Conservation (phyloP, 345 rosid species). For the Ceriops tagal region DNA sequence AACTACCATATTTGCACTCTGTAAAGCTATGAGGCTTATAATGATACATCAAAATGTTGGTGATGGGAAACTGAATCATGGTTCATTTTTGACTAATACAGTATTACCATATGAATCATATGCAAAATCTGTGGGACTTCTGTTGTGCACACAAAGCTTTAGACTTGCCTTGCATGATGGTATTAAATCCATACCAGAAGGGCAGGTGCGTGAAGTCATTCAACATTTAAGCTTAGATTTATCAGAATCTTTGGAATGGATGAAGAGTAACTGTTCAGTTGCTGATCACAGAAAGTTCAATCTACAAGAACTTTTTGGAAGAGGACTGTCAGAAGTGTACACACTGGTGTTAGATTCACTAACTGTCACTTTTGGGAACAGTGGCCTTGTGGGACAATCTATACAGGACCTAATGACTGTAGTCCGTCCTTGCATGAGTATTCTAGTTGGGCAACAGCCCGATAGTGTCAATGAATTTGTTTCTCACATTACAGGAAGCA, state of each 20-base stretch:
- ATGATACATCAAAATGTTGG: slow-evolving; percentile 17
- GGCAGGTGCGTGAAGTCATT: slow-evolving; percentile 73
- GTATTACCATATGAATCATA: slow-evolving; percentile 32
- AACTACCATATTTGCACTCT: slow-evolving; percentile 53
- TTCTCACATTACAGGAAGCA: slow-evolving; percentile 45
- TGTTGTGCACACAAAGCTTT: slow-evolving; percentile 52
- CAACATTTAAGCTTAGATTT: slow-evolving; percentile 55
- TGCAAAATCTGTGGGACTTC: slow-evolving; percentile 44
- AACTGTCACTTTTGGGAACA: slow-evolving; percentile 64
- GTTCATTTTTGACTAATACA: slow-evolving; percentile 16
- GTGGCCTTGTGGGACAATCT: slow-evolving; percentile 57
- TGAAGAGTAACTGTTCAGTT: slow-evolving; percentile 36
- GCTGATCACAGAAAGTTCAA: slow-evolving; percentile 27
- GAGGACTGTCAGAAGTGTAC: slow-evolving; percentile 67
- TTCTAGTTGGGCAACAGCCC: slow-evolving; percentile 44
- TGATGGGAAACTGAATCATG: slow-evolving; percentile 24
- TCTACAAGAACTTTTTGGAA: slow-evolving; percentile 54
- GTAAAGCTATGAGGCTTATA: slow-evolving; percentile 66
- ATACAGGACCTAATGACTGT: slow-evolving; percentile 49
- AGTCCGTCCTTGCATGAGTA: slow-evolving; percentile 51
- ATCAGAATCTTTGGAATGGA: slow-evolving; percentile 63
- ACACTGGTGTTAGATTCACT: slow-evolving; percentile 60
- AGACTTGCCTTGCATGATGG: slow-evolving; percentile 54
- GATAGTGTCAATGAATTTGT: slow-evolving; percentile 47
- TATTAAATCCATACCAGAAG: slow-evolving; percentile 74